Evolutionary conservation across 306 rosid genomes (phyloP).

Genomic region (Heteromeles arbutifolia): DNA sequence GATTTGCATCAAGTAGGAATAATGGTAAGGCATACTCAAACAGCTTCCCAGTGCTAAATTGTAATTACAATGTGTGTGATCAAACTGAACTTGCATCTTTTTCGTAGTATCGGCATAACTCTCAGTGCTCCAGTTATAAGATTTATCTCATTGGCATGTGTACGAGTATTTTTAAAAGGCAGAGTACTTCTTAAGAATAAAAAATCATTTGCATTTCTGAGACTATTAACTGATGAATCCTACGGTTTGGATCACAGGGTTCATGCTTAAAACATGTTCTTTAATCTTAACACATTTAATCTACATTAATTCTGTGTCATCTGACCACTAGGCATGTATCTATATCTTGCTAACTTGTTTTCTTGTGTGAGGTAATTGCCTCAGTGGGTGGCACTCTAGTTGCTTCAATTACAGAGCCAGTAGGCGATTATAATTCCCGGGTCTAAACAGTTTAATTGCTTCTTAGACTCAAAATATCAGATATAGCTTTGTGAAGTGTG

Average conservation of each 20-base stretch:
- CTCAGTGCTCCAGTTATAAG: not conserved
- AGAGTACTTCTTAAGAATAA: not conserved
- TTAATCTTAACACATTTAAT: not conserved
- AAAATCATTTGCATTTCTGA: not conserved
- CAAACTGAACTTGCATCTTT: not conserved
- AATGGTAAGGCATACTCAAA: constrained; percentile 73
- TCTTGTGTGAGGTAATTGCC: constrained; percentile 9
- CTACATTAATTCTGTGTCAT: not conserved
- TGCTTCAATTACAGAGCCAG: not conserved
- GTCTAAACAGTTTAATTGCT: not conserved
- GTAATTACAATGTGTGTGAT: not conserved
- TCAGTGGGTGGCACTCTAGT: not conserved
- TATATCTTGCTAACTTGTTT: constrained; percentile 9
- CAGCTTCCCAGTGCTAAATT: not conserved
- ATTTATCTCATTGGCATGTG: not conserved
- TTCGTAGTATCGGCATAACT: not conserved
- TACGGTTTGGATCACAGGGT: not conserved
- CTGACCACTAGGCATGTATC: constrained; percentile 6
- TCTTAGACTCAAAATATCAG: not conserved
- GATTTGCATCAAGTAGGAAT: constrained; percentile 94
- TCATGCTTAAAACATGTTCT: not conserved
- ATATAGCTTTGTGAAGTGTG: not conserved
- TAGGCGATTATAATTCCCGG: not conserved
- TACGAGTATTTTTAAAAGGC: not conserved
- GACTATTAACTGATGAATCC: not conserved